phyloP scores from a whole-genome alignment of 176 grass and related monocot species.

The Eragrostis curvula region DNA sequence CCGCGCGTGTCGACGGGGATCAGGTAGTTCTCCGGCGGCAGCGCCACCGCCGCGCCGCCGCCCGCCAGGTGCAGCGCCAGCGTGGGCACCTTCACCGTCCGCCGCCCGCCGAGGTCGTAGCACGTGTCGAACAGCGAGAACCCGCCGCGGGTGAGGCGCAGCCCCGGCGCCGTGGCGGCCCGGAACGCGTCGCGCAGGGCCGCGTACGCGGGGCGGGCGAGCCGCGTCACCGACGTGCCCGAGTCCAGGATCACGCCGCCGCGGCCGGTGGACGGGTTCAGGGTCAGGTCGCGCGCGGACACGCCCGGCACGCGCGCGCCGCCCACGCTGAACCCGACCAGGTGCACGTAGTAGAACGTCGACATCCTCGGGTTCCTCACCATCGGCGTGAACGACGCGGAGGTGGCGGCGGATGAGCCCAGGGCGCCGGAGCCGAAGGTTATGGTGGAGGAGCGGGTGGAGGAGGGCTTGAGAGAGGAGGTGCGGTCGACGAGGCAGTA shows the following conservation, averaged over 20 bases:
- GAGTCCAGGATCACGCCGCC: conserved; percentile 96
- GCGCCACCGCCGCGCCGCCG: conserved; percentile 55
- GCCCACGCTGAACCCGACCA: conserved; percentile 78
- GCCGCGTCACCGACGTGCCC: conserved; percentile 82
- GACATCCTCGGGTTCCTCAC: conserved; percentile 71
- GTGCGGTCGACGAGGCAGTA: conserved; percentile 86
- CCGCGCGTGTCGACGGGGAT: conserved; percentile 86
- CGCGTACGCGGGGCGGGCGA: conserved; percentile 61
- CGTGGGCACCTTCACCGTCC: conserved; percentile 90
- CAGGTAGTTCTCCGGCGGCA: conserved; percentile 97
- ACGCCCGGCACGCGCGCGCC: conserved; percentile 74
- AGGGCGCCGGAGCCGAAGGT: conserved; percentile 47
- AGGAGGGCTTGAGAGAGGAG: conserved; percentile 23
- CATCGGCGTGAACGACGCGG: conserved; percentile 67
- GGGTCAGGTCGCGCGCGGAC: conserved; percentile 54
- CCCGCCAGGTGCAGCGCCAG: conserved; percentile 78
- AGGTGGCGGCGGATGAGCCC: not conserved
- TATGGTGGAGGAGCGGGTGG: conserved; percentile 55
- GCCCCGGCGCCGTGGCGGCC: conserved; percentile 45
- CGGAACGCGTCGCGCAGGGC: conserved; percentile 89
- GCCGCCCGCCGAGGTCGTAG: conserved; percentile 83
- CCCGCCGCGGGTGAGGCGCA: conserved; percentile 55
- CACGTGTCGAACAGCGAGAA: conserved; percentile 99
- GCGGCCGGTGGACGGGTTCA: conserved; percentile 64
- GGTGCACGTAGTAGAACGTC: conserved; percentile 89